Percentiles rank a stretch among this genome's conserved stretches.
phyloP scores from a whole-genome alignment of 768 basidiomycete species.

The Russula brevipes region DNA sequence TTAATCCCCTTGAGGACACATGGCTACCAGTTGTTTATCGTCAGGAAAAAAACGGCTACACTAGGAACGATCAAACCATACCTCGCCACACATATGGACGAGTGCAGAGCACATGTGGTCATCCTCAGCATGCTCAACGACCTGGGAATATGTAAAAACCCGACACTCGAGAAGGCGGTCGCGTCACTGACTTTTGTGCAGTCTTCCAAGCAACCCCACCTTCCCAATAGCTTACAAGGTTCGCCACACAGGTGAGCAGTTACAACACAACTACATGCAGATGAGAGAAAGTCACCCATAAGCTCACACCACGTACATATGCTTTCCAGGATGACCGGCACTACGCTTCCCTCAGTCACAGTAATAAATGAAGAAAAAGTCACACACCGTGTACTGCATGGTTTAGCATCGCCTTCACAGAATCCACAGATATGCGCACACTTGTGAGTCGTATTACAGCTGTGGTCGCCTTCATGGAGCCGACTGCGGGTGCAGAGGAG shows the following conservation, averaged over 20 bases:
- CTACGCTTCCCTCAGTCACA: conserved; percentile 29
- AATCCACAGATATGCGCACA: conserved; percentile 45
- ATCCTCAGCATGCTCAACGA: conserved; percentile 42
- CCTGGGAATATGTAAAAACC: conserved; percentile 31
- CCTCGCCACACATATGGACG: conserved; percentile 54
- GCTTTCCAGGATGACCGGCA: conserved; percentile 53
- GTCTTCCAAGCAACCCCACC: conserved; percentile 46
- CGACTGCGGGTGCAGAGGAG: conserved; percentile 46
- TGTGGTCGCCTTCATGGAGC: conserved; percentile 44
- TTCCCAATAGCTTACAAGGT: conserved; percentile 42
- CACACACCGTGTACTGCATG: conserved; percentile 47
- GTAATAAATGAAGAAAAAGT: neutral
- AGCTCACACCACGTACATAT: conserved; percentile 39
- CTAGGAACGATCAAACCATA: conserved; percentile 23
- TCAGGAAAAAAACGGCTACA: neutral
- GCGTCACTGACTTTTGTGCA: conserved; percentile 45
- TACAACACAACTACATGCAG: conserved; percentile 42
- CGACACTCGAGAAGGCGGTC: neutral
- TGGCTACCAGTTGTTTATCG: conserved; percentile 4
- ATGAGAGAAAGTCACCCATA: neutral
- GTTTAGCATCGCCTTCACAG: conserved; percentile 32
- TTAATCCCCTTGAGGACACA: conserved; percentile 15
- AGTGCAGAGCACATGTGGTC: conserved; percentile 52
- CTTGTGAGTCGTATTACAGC: conserved; percentile 47
- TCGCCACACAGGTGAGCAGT: conserved; percentile 51